Evolutionary conservation across 495 filamentous ascomycete genomes (phyloP), one percentile per base, ranked within the genome.

Genomic region (Talaromyces wortmannii): DNA sequence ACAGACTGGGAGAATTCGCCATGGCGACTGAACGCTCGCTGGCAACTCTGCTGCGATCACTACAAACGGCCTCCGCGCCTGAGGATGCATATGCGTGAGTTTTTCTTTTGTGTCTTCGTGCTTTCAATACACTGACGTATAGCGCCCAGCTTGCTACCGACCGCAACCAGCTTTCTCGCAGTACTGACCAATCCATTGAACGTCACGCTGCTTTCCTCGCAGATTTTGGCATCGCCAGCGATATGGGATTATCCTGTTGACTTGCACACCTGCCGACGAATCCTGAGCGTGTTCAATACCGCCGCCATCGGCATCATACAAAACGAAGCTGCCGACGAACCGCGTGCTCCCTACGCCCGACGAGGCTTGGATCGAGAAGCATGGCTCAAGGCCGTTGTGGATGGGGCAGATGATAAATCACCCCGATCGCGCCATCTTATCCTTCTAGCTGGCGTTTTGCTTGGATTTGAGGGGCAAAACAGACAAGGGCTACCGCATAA

Each of bases 131-230:
- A 48, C n/a, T 45, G 45, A 52, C 47, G 15, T 23, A 50, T 48
- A 55, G 57, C 66, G 55, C 63, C 57, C 58, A 88, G 87, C 52
- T 81, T 98, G 54, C 84, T 94, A 58, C 83, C 80, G 48, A 92
- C 88, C 40, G 90, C 92, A 13, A 84, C 87, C 30, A 85, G 88
- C 29, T 83, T 98, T 30, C 76, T 98, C 23, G 86, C 89, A 17
- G 82, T 85, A 32, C 83, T 98, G 42, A 84, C 83, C 33, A 98
- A 98, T 60, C 94, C 92, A 10, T 78, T 96, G 33, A 98, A 98
- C 61, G 68, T 96, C 60, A 89, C 87, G 7, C 80, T 98, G 4
- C 83, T 98, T 48, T 89, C 91, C 1, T 90, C 90, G n/a, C 91
- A 96, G 56, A 78, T 97, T 36, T 82, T 98, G 18, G 83, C 82